Evolutionary conservation across 257 asterid species (phyloP).

Genomic region (Ocimum tenuiflorum): DNA sequence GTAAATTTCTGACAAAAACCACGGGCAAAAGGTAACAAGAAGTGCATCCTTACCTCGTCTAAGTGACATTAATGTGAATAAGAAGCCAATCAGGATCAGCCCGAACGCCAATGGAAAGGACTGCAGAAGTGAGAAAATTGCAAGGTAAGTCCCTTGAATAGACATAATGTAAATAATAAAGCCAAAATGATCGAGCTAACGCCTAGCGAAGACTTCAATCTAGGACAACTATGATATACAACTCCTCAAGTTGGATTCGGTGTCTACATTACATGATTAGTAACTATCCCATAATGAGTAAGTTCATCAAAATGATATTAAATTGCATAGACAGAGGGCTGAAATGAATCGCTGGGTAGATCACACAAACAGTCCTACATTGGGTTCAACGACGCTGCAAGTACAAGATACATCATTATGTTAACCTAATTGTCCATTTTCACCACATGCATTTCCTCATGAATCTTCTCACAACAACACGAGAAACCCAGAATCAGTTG

Average conservation of each 20-base stretch:
- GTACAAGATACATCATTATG: background rate
- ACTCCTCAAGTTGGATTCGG: no score
- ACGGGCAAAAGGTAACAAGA: constrained; percentile 2
- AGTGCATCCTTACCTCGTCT: constrained; percentile 61
- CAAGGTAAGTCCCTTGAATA: background rate
- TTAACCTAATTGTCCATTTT: no score
- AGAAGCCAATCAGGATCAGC: constrained; percentile 58
- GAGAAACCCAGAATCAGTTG: background rate
- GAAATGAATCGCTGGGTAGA: background rate
- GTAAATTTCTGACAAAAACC: background rate
- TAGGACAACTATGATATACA: no score
- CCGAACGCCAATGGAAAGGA: constrained; percentile 76
- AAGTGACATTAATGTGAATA: constrained; percentile 67
- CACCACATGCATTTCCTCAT: background rate
- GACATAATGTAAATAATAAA: background rate
- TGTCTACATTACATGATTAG: background rate
- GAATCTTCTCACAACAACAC: background rate
- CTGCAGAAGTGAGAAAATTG: constrained; percentile 37
- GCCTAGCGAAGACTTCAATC: no score
- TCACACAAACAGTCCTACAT: background rate
- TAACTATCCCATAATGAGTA: background rate
- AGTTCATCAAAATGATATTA: background rate
- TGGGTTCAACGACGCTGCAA: background rate
- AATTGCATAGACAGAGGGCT: background rate
- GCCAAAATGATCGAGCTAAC: no score